A percentile compares a stretch with the other conserved stretches of the same genome.
Evolutionary conservation across 768 basidiomycete genomes (phyloP).

Genomic region (Auricularia auricula-judae): DNA sequence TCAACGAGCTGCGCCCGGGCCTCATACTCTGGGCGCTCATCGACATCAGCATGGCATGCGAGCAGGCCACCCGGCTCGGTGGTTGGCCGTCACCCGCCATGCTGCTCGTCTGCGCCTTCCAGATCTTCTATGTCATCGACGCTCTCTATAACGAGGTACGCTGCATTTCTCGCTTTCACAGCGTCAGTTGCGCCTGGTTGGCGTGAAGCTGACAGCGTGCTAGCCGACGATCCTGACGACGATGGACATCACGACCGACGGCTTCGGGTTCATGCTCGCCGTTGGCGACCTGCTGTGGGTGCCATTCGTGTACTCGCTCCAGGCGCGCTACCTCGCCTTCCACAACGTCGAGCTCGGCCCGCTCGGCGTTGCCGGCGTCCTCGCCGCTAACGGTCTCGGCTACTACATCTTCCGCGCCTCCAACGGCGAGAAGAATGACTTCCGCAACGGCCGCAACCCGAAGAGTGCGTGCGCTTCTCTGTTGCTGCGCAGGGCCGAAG

Average conservation of each 20-base stretch:
- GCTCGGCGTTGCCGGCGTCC: constrained; percentile 41
- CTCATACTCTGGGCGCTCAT: constrained; percentile 87
- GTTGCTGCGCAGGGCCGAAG: not conserved
- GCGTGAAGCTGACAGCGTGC: not conserved
- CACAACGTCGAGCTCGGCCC: constrained; percentile 68
- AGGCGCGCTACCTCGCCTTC: constrained; percentile 93
- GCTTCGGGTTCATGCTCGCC: constrained; percentile 97
- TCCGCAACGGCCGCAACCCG: constrained; percentile 86
- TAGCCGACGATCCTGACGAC: constrained; percentile 84
- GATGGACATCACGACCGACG: constrained; percentile 97
- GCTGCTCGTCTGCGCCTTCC: constrained; percentile 80
- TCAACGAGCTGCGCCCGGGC: constrained; percentile 81
- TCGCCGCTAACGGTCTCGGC: constrained; percentile 57
- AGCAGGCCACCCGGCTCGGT: constrained; percentile 77
- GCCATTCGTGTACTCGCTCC: constrained; percentile 87
- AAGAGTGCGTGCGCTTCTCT: constrained; percentile 49
- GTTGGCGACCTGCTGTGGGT: constrained; percentile 91
- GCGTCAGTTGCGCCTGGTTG: too few species aligned
- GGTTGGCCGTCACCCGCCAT: constrained; percentile 54
- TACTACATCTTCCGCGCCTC: constrained; percentile 85
- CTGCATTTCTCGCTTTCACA: not conserved
- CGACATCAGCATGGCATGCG: constrained; percentile 84
- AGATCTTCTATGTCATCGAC: constrained; percentile 79
- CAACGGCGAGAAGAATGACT: constrained; percentile 93
- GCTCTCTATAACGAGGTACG: constrained; percentile 81